Evolutionary conservation across 2,329 filamentous ascomycete genomes (phyloP), one percentile per base, ranked within the genome.

Genomic region (Septoria linicola): DNA sequence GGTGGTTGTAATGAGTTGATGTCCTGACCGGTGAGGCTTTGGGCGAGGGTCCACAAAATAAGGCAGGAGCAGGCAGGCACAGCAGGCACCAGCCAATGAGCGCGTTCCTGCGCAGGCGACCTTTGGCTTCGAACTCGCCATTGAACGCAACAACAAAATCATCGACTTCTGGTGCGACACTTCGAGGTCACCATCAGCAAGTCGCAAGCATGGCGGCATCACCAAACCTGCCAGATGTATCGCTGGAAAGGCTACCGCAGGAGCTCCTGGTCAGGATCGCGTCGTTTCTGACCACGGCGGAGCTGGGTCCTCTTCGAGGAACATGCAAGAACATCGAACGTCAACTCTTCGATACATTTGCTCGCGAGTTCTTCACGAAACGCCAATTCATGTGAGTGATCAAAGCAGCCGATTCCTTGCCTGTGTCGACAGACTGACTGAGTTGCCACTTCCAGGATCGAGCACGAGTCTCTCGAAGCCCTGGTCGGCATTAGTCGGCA

Each of bases 301-400:
- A 85, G 6, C 74, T 85, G 14, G 73, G 77, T 51, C 64, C 68
- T 10, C 41, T 51, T 16, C 81, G 84, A 5, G 68, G 76, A 13
- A 74, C 74, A 2, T 84, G 81, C 70, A 80, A 76, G 49, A 65
- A 71, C 14, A 63, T 83, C 10, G 82, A 86, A 62, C 67, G 68
- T 16, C 69, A 72, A 1, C 70, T 85, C 10, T 80, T 80, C 65
- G 70, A 75, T 41, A 72, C 72, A 27, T 87, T 86, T 59, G 72
- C 77, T 21, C 71, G 71, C 19, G 82, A 85, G 56, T 87, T 84
- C 72, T 87, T 88, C 68, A 73, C 71, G 43, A 82, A 81, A 65
- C 80, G 79, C 60, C 82, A 86, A 62, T 87, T 86, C 67, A 83
- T 84, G 23, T 27, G 23, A 27, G 23, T 10, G 10, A 27, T 27